Base-by-base conservation (phyloP, 1,139 yeast genomes). In the Suhomyces yuchorum region DNA sequence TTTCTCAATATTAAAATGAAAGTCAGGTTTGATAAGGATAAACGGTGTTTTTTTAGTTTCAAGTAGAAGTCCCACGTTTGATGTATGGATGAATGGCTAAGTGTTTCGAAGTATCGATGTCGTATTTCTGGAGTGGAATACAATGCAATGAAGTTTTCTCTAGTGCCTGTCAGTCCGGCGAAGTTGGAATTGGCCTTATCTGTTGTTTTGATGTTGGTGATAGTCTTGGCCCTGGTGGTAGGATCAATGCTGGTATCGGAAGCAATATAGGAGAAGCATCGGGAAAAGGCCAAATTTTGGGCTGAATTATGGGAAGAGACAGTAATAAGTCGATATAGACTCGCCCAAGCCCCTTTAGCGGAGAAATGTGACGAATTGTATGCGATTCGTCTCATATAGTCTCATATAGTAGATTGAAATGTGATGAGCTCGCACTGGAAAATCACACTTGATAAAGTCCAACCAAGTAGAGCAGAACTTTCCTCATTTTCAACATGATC, bases 21-120 rank as follows among this genome's bases (percentile, higher is more conserved):
- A 3, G 49, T 44, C 7, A 28, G 42, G 32, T 37, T 42, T 8
- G 37, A 12, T 4, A 50, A 8, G 2, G 45, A 33, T 8, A 50
- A 14, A 2, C 40, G 33, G 19, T 43, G 14, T 15, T 39, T 40
- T 22, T 44, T 46, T 23, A 50, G 28, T 19, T 33, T 35, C 17
- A 18, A n/a, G 19, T 42, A 47, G 43, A 46, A 50, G 9, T 33
- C 24, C 48, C 50, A 44, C 12, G 36, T 18, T n/a, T 24, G 22
- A 8, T 14, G 24, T n/a, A 41, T 17, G 19, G 30, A 34, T 5
- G 30, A 8, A n/a, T 17, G 15, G 18, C 37, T 20, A 22, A 46
- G 37, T 20, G 24, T 37, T 12, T 36, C 33, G 35, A 48, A 22
- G 32, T 46, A 30, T 39, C 28, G 46, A 19, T 48, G 48, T 40